A percentile compares a stretch with the other conserved stretches of the same genome.
Conservation (phyloP, 352 stramenopile genomes). For the Phytopythium oedochilum region DNA sequence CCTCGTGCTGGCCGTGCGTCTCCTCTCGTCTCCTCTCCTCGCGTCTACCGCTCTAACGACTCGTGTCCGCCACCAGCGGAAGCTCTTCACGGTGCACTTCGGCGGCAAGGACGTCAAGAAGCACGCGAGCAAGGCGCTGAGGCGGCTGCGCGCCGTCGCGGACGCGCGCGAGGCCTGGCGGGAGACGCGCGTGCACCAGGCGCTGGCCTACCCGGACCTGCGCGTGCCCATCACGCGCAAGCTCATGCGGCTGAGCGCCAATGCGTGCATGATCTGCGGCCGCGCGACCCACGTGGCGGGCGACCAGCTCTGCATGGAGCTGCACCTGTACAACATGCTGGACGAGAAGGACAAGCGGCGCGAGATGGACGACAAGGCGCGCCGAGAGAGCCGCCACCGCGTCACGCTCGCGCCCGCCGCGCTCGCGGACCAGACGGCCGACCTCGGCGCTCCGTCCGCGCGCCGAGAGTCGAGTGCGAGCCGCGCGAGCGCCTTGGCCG, state of each 20-base stretch:
- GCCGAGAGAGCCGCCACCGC: slow-evolving; percentile 41
- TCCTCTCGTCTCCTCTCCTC: no score
- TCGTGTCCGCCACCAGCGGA: no score
- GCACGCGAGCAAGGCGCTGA: slow-evolving; percentile 40
- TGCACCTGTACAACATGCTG: slow-evolving; percentile 59
- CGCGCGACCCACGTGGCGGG: slow-evolving; percentile 63
- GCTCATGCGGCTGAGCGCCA: slow-evolving; percentile 80
- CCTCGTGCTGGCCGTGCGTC: slow-evolving; percentile 64
- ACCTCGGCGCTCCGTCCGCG: neutral
- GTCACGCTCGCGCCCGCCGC: slow-evolving; percentile 29
- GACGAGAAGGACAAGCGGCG: slow-evolving; percentile 57
- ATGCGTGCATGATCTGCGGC: slow-evolving; percentile 72
- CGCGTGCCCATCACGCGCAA: slow-evolving; percentile 76
- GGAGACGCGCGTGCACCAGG: slow-evolving; percentile 70
- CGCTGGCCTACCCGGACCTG: slow-evolving; percentile 58
- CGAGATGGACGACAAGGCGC: slow-evolving; percentile 26
- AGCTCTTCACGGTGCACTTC: slow-evolving; percentile 74
- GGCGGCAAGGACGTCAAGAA: slow-evolving; percentile 58
- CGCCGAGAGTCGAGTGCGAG: neutral
- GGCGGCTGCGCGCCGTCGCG: slow-evolving; percentile 41
- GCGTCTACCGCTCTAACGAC: no score
- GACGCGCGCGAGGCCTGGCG: slow-evolving; percentile 62
- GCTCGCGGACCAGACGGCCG: neutral
- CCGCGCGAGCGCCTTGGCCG: neutral
- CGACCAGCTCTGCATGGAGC: slow-evolving; percentile 79